These are phyloP conservation scores for Mollisiaceae sp. DNA, from an alignment of 2,329 filamentous ascomycete genomes.

Conservation along the genomic window DNA sequence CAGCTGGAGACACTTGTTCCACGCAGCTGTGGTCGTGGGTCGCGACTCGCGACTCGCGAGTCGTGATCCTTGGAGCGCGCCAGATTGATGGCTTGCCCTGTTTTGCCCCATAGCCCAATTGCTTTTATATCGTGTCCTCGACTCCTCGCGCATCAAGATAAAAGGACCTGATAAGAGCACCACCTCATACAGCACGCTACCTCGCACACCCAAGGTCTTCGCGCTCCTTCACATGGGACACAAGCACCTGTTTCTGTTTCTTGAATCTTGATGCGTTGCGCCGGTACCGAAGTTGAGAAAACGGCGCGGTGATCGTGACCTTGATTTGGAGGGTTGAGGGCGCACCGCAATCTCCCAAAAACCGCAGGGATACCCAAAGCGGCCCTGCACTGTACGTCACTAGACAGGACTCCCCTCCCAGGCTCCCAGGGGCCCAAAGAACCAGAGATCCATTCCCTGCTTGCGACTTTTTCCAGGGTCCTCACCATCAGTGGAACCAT, in stretches of 20 bases:
- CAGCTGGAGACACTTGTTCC: constrained; percentile 3
- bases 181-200: constrained; percentile 5
- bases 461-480: not conserved
- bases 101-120: not conserved
- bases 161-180: not conserved
- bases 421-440: not conserved
- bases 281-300: constrained; percentile 3
- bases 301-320: not conserved
- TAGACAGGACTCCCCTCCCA: not conserved
- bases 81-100: not conserved
- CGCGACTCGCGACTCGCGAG: not conserved
- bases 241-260: not conserved
- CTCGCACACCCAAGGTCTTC: not conserved
- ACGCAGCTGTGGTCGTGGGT: not conserved
- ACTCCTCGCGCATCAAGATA: not conserved
- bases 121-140: not conserved
- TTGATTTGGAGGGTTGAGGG: not conserved
- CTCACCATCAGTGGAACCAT: not conserved
- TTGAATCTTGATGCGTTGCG: not conserved
- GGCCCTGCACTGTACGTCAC: not conserved
- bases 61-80: not conserved
- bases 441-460: not conserved
- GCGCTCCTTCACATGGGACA: too few relatives aligned
- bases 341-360: not conserved
- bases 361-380: not conserved